phyloP scores from a whole-genome alignment of 345 rosid species.

The Eucalyptus curtisii region DNA sequence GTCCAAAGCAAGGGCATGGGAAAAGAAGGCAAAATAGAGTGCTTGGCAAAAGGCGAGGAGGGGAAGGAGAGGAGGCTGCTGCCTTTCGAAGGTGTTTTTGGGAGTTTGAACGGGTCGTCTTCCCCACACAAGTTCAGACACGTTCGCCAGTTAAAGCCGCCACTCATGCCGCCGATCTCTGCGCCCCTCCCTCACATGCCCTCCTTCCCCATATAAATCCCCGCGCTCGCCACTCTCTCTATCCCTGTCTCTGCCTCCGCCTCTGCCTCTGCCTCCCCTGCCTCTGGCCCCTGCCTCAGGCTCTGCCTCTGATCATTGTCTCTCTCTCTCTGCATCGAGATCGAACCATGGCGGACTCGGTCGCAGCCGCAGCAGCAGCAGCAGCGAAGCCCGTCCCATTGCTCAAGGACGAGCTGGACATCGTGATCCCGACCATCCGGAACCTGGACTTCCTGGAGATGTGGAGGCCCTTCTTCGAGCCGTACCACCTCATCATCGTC shows the following conservation, averaged over 20 bases:
- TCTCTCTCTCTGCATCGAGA: not conserved
- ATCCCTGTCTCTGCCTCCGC: not conserved
- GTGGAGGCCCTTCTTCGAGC: slow-evolving; percentile 98
- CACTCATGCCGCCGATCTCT: not conserved
- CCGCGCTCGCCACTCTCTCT: not conserved
- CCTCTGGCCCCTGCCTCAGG: not conserved
- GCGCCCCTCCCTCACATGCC: not conserved
- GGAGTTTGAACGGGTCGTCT: not conserved
- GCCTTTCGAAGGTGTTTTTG: not conserved
- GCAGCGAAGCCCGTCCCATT: slow-evolving; percentile 20
- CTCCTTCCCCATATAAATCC: not conserved
- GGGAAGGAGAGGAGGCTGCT: not conserved
- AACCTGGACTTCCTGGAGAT: slow-evolving; percentile 92
- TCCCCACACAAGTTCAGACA: not conserved
- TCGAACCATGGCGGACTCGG: slow-evolving; percentile 38
- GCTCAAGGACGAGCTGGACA: slow-evolving; percentile 84
- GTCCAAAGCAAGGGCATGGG: not conserved
- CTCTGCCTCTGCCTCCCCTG: not conserved
- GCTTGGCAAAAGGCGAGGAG: no score
- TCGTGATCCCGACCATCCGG: slow-evolving; percentile 88
- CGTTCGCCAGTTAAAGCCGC: not conserved
- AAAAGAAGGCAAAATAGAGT: not conserved
- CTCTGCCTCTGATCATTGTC: accelerated
- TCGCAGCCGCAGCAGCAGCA: slow-evolving; percentile 13
- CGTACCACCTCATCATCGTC: slow-evolving; percentile 89